These are phyloP conservation scores for Parastagonospora avenae DNA, from an alignment of 2,329 filamentous ascomycete species.

Conservation along the genomic window DNA sequence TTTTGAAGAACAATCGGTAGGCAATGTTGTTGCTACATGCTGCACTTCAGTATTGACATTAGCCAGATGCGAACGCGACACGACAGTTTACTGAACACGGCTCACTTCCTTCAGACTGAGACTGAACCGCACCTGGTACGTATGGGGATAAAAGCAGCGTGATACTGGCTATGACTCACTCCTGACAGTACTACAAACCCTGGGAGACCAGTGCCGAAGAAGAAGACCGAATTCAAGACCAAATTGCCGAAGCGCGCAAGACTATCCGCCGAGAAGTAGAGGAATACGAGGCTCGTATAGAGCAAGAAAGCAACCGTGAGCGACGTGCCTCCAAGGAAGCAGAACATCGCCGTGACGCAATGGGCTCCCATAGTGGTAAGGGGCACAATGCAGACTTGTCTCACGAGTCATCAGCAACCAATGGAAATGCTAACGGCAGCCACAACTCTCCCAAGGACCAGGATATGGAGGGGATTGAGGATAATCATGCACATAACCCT, in stretches of 20 bases:
- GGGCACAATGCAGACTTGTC: constrained; percentile 26
- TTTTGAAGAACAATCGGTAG: constrained; percentile 77
- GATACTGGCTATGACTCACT: constrained; percentile 29
- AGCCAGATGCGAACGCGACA: constrained; percentile 76
- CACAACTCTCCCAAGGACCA: constrained; percentile 23
- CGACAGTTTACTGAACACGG: constrained; percentile 70
- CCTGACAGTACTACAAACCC: constrained; percentile 77
- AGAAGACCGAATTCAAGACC: constrained; percentile 71
- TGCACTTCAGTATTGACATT: constrained; percentile 18
- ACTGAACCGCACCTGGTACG: constrained; percentile 75
- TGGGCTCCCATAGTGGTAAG: constrained; percentile 28
- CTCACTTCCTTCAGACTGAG: constrained; percentile 74
- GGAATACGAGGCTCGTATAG: constrained; percentile 60
- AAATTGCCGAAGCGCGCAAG: constrained; percentile 69
- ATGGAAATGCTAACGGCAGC: constrained; percentile 34
- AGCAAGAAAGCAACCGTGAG: constrained; percentile 33
- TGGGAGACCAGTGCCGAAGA: constrained; percentile 75
- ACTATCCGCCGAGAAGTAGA: constrained; percentile 68
- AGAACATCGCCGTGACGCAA: constrained; percentile 19
- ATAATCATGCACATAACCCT: constrained; percentile 26
- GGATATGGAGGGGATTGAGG: constrained; percentile 33
- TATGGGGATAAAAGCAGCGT: constrained; percentile 14
- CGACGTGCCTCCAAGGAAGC: constrained; percentile 14
- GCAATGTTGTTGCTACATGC: constrained; percentile 34
- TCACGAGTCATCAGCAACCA: constrained; percentile 20